phyloP scores from a whole-genome alignment of 2,329 filamentous ascomycete species.

The Pseudocercospora ulei region DNA sequence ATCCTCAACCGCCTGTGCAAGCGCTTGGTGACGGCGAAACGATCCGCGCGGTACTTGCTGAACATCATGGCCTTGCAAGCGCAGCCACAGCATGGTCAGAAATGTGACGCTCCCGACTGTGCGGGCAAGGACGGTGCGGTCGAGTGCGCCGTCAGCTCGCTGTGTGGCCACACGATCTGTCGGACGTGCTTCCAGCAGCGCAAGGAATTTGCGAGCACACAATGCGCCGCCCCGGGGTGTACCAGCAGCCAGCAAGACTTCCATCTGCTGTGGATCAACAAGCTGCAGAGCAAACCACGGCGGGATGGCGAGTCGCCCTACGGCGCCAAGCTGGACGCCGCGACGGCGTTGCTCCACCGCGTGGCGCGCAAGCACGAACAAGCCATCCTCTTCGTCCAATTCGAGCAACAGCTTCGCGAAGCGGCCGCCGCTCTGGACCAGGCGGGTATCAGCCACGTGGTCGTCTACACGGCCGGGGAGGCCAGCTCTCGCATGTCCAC shows the following conservation, averaged over 20 bases:
- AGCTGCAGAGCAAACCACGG: conserved; percentile 32
- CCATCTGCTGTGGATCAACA: conserved; percentile 37
- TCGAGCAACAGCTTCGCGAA: conserved; percentile 38
- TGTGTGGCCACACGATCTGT: conserved; percentile 48
- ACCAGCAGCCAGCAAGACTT: conserved; percentile 34
- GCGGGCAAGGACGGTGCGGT: not conserved
- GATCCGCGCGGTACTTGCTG: conserved; percentile 24
- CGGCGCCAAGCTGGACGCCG: conserved; percentile 43
- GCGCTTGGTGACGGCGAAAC: conserved; percentile 19
- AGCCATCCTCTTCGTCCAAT: conserved; percentile 50
- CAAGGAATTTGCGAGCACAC: conserved; percentile 25
- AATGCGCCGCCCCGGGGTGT: conserved; percentile 39
- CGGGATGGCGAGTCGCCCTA: conserved; percentile 17
- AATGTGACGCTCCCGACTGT: conserved; percentile 14
- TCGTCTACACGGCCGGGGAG: conserved; percentile 31
- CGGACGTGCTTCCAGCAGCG: conserved; percentile 32
- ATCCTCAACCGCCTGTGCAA: conserved; percentile 19
- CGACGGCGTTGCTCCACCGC: conserved; percentile 40
- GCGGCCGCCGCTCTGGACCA: conserved; percentile 32
- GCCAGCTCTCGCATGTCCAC: conserved; percentile 21
- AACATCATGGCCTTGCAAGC: conserved; percentile 11
- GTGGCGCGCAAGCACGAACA: conserved; percentile 40
- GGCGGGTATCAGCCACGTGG: conserved; percentile 32
- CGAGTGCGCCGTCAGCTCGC: conserved; percentile 36
- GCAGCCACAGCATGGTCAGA: not conserved